Evolutionary conservation across 164 flowering plant species (phyloP).

Genomic region (Dillenia suffruticosa): DNA sequence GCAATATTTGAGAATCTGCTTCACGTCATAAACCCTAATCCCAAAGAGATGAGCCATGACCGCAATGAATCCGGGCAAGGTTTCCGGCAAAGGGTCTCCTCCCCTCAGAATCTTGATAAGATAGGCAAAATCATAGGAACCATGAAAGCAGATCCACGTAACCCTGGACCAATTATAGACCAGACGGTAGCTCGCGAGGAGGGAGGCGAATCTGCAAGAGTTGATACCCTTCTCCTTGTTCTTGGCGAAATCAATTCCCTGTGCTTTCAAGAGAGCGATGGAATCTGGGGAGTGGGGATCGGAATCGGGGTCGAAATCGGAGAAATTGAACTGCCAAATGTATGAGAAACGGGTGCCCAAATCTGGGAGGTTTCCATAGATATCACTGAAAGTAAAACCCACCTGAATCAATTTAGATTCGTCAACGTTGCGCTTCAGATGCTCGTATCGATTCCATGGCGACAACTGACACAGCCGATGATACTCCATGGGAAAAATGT

Average conservation of each 20-base stretch:
- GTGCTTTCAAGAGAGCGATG: constrained; percentile 12
- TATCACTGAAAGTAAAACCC: not conserved
- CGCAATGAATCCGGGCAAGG: constrained; percentile 1
- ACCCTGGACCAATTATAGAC: too few relatives aligned
- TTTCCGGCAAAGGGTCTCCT: not conserved
- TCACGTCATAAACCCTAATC: constrained; percentile 13
- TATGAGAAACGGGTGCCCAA: not conserved
- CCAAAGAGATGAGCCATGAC: constrained; percentile 7
- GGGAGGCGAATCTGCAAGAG: constrained; percentile 7
- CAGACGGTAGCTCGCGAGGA: too few relatives aligned
- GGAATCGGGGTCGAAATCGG: constrained; percentile 16
- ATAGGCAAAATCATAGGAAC: too few relatives aligned
- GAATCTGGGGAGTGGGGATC: constrained; percentile 14
- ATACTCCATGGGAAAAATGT: too few relatives aligned
- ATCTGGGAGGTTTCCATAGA: constrained; percentile 8
- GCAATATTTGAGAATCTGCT: constrained; percentile 11
- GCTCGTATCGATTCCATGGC: too few relatives aligned
- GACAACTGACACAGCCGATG: too few relatives aligned
- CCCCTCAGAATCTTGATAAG: constrained; percentile 8
- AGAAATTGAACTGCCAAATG: constrained; percentile 27
- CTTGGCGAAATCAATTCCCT: constrained; percentile 21
- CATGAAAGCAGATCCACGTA: too few relatives aligned
- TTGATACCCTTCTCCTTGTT: constrained; percentile 14
- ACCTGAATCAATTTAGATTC: not conserved
- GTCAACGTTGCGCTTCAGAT: not conserved